A percentile compares a stretch with the other conserved stretches of the same genome.
Conservation (phyloP, 441 rosid genomes). For the Francoa sonchifolia region DNA sequence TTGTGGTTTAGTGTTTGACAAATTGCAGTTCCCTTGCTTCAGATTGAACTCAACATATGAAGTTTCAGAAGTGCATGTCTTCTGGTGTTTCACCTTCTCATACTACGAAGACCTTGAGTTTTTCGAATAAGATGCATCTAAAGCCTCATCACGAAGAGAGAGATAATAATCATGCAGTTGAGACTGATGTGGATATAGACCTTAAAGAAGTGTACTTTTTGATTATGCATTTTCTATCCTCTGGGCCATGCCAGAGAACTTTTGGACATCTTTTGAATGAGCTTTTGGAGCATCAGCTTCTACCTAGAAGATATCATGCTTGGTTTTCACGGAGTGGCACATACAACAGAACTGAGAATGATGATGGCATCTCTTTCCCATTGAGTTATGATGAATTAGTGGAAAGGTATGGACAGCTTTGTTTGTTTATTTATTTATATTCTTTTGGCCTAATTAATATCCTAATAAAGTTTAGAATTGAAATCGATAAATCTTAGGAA, state of each 20-base stretch:
- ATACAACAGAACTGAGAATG: conserved; percentile 53
- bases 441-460: too few relatives aligned
- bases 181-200: conserved; percentile 48
- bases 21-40: conserved; percentile 19
- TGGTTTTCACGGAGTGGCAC: conserved; percentile 79
- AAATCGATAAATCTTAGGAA: too few relatives aligned
- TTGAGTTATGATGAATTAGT: conserved; percentile 53
- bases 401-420: conserved; percentile 43
- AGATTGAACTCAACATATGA: conserved; percentile 43
- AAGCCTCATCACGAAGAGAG: conserved; percentile 36
- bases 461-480: too few relatives aligned
- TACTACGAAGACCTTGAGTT: conserved; percentile 32
- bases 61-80: conserved; percentile 39
- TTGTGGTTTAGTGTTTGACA: too few relatives aligned
- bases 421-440: not conserved
- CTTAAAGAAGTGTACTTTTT: conserved; percentile 83
- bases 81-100: conserved; percentile 31
- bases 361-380: conserved; percentile 78
- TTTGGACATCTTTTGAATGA: conserved; percentile 69
- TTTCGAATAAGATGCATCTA: conserved; percentile 30
- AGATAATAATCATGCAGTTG: conserved; percentile 19
- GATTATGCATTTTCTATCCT: conserved; percentile 41
- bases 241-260: conserved; percentile 84
- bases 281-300: conserved; percentile 79
- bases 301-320: conserved; percentile 96